These are phyloP conservation scores for Emmonsiellopsis sp. DNA, from an alignment of 2,329 filamentous ascomycete genomes.

Conservation along the genomic window DNA sequence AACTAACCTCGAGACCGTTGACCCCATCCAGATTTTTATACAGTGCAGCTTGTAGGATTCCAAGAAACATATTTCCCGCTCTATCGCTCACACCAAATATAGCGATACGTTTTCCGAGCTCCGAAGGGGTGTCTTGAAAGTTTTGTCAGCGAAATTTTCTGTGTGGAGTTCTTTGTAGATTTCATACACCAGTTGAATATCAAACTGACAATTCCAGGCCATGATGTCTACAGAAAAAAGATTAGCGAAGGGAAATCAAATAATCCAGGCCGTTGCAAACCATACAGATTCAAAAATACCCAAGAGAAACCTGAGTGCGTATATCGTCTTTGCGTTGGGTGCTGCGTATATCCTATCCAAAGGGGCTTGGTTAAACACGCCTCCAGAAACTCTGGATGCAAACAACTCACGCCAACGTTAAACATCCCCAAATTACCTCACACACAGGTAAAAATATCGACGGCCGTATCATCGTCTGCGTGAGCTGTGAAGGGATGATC, in stretches of 20 bases:
- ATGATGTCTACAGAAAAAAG: slow-evolving; percentile 12
- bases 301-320: slow-evolving; percentile 29
- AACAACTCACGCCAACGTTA: slow-evolving; percentile 16
- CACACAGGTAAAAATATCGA: slow-evolving; percentile 11
- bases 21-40: slow-evolving; percentile 12
- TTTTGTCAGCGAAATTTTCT: not conserved
- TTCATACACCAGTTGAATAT: slow-evolving; percentile 14
- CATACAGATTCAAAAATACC: slow-evolving; percentile 23
- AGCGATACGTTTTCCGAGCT: slow-evolving; percentile 10
- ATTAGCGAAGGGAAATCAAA: not conserved
- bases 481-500: slow-evolving; percentile 16
- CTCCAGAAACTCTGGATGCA: not conserved
- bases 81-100: slow-evolving; percentile 12
- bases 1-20: not conserved
- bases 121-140: slow-evolving; percentile 2
- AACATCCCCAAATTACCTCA: slow-evolving; percentile 21
- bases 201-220: slow-evolving; percentile 20
- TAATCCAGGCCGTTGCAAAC: not conserved
- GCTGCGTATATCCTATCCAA: slow-evolving; percentile 6
- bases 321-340: slow-evolving; percentile 23
- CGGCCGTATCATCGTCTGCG: slow-evolving; percentile 13
- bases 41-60: slow-evolving; percentile 12
- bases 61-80: slow-evolving; percentile 13
- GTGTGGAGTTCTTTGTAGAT: too few relatives aligned
- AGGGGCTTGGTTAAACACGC: not conserved